Base-by-base conservation (phyloP, 2,329 filamentous ascomycete species). In the Cercospora sp. region DNA sequence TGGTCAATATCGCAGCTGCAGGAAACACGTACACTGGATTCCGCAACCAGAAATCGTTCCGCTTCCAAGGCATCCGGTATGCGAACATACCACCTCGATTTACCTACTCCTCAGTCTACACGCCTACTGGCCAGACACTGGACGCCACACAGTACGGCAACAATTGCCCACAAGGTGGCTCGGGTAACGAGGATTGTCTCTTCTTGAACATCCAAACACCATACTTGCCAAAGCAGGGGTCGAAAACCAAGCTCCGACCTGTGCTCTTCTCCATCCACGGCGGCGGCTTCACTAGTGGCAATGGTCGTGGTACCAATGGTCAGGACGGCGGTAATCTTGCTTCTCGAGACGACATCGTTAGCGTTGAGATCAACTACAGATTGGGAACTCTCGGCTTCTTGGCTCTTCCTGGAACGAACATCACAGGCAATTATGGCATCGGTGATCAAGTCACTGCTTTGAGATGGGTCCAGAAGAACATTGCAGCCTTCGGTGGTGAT, bases 361-460 rank as follows among this genome's bases (percentile, higher is more conserved):
- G 87, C 3, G 87, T 89, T 4, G 78, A 78, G 7, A 85, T 88
- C 79, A 89, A 89, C 78, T 89, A 89, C 75, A 85, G 88, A 8
- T 77, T 89, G 3, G 82, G 81, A 0, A 87, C 85, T 0, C 80
- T 89, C 0, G 87, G 87, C 0, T 89, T 88, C 72, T 78, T 89
- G 0, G 87, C 87, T 0, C 80, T 88, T 7, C 81, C 84, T 4
- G 83, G 87, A 51, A 87, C 87, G 3, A 76, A 81, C 5, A 82
- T 85, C 59, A 87, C 85, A 40, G 87, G 84, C 0, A 87, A 87
- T 69, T 86, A 80, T 69, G 85, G 85, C 2, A 82, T 87, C 59
- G 81, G 79, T 6, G 85, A 87, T 67, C 84, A 86, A 69, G 79
- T 84, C 12, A 82, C 80, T 7, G 85, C 84, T 1, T 75, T 87